Percentiles rank a stretch among this genome's conserved stretches.
These are phyloP conservation scores for Globisporangium nunn DNA, from an alignment of 352 stramenopile genomes.

Conservation along the genomic window DNA sequence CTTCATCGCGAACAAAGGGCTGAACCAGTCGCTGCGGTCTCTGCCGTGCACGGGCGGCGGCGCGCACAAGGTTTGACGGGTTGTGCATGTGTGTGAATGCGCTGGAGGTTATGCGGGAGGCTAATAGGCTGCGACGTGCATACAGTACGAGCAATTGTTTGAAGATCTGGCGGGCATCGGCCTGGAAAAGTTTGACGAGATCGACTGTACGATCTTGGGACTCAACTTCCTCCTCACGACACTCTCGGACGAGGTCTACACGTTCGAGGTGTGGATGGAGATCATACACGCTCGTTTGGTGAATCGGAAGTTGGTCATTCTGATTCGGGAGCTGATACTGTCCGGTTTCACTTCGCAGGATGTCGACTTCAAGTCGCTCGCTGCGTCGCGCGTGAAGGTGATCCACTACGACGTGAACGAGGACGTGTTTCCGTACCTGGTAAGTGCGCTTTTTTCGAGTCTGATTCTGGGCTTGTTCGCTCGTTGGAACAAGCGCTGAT, in stretches of 20 bases:
- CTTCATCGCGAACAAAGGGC: constrained; percentile 65
- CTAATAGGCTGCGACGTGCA: not conserved
- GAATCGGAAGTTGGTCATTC: not conserved
- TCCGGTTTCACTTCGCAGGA: constrained; percentile 25
- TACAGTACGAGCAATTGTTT: constrained; percentile 64
- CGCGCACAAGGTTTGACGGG: constrained; percentile 62
- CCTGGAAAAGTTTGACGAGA: constrained; percentile 88
- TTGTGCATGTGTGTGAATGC: no score
- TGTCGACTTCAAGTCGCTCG: constrained; percentile 72
- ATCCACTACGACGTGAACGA: constrained; percentile 74
- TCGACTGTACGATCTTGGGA: constrained; percentile 95
- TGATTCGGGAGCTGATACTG: not conserved
- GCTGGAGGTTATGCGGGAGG: no score
- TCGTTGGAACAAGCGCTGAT: no score
- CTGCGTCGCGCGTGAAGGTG: constrained; percentile 66
- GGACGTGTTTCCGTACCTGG: constrained; percentile 82
- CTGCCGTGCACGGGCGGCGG: constrained; percentile 78
- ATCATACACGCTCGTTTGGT: not conserved
- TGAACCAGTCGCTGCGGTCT: constrained; percentile 75
- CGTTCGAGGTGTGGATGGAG: constrained; percentile 80
- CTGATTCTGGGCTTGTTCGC: not conserved
- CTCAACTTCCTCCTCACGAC: constrained; percentile 96
- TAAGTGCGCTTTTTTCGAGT: constrained; percentile 15
- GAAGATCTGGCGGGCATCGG: constrained; percentile 76
- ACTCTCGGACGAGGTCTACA: constrained; percentile 96